These are phyloP conservation scores for Tylopilus subfusipes DNA, from an alignment of 768 basidiomycete species.

Conservation along the genomic window DNA sequence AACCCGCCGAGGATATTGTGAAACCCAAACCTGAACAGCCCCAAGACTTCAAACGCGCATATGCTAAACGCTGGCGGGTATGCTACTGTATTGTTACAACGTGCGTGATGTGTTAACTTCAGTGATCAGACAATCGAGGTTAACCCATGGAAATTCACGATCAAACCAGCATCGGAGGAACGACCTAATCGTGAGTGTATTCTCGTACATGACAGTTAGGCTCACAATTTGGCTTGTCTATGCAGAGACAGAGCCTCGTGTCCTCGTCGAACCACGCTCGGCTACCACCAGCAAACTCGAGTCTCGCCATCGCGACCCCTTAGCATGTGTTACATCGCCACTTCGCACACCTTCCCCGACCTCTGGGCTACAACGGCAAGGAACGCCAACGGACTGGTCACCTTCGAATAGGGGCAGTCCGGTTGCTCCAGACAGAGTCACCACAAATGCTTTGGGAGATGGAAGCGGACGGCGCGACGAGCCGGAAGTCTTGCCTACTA, in stretches of 20 bases:
- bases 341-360: slow-evolving; percentile 9
- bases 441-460: neutral
- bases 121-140: slow-evolving; percentile 8
- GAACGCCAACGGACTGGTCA: slow-evolving; percentile 34
- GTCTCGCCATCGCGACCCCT: neutral
- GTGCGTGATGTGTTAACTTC: neutral
- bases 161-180: slow-evolving; percentile 9
- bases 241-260: slow-evolving; percentile 5
- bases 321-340: neutral
- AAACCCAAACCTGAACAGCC: slow-evolving; percentile 8
- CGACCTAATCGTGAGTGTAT: slow-evolving; percentile 9
- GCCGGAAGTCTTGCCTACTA: neutral
- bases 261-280: neutral
- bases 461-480: slow-evolving; percentile 1
- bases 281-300: neutral
- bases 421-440: neutral
- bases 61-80: slow-evolving; percentile 29
- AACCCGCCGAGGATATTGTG: neutral
- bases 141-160: slow-evolving; percentile 15
- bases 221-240: neutral
- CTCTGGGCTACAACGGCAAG: slow-evolving; percentile 10
- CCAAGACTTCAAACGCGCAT: slow-evolving; percentile 10
- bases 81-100: neutral
- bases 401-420: slow-evolving; percentile 23
- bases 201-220: neutral